Evolutionary conservation across 2,329 filamentous ascomycete genomes (phyloP).

Genomic region (Blastomyces silverae): DNA sequence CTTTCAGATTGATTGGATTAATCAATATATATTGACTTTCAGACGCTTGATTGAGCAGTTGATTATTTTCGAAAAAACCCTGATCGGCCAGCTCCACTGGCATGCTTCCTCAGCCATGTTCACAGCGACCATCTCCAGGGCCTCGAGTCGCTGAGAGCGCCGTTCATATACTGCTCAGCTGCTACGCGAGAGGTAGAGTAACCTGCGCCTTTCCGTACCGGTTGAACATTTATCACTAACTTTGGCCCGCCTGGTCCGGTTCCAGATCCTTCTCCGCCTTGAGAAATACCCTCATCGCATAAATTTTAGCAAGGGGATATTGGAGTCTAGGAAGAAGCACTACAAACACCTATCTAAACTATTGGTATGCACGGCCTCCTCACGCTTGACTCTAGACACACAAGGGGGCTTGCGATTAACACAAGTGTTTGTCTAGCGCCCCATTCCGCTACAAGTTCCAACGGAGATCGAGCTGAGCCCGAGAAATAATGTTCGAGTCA

Average conservation of each 20-base stretch:
- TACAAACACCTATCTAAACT: slow-evolving; percentile 69
- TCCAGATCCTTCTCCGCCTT: slow-evolving; percentile 63
- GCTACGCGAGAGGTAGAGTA: slow-evolving; percentile 61
- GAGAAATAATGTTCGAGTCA: slow-evolving; percentile 65
- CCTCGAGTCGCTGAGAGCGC: slow-evolving; percentile 65
- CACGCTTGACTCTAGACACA: neutral
- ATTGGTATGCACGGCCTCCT: slow-evolving; percentile 43
- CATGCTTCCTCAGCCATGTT: slow-evolving; percentile 85
- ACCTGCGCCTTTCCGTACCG: neutral
- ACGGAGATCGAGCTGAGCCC: slow-evolving; percentile 67
- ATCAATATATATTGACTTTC: slow-evolving; percentile 2
- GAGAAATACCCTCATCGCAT: slow-evolving; percentile 73
- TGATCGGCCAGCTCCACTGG: slow-evolving; percentile 57
- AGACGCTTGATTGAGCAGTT: slow-evolving; percentile 45
- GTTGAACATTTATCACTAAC: slow-evolving; percentile 5
- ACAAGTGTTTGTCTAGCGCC: slow-evolving; percentile 48
- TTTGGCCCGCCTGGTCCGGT: slow-evolving; percentile 18
- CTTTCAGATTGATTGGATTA: neutral
- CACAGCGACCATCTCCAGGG: slow-evolving; percentile 85
- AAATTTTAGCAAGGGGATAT: slow-evolving; percentile 69
- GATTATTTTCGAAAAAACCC: slow-evolving; percentile 67
- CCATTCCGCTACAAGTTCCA: slow-evolving; percentile 74
- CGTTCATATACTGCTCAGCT: slow-evolving; percentile 85
- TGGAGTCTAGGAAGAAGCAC: slow-evolving; percentile 66
- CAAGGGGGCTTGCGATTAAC: neutral